Evolutionary conservation across 169 alveolate genomes (phyloP), one percentile per base, ranked within the genome.

Genomic region (Cryptosporidium ubiquitum): DNA sequence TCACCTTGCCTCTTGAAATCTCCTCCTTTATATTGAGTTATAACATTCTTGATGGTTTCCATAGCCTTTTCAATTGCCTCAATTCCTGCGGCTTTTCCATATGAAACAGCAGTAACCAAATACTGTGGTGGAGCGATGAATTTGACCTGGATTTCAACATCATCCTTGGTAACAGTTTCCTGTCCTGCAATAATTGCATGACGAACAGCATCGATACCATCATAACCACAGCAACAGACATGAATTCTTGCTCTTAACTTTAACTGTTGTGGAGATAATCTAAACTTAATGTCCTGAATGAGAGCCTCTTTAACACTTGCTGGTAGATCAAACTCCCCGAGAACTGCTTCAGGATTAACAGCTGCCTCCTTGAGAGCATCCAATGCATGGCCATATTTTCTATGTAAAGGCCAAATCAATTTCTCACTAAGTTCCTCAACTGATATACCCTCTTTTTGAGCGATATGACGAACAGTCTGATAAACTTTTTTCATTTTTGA

Each of bases 171-270:
- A 42, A 70, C 73, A 40, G 84, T 91, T 29, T 86, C 91, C 69
- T 92, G 94, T 71, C 91, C 98, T 37, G 95, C 95, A 33, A 89
- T 84, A 33, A 98, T 94, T 29, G 99, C 98, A 44, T 85, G 96
- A 92, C 96, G 96, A 58, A 98, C 98, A n/a, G 99, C 99, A 85
- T 97, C 99, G 44, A 97, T 95, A 31, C 99, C 99, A 68, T 97
- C 99, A 85, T 95, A 96, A 18, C 97, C 96, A 79, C 95, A 96
- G 91, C 99, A 98, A 92, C 98, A 97, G 37, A 97, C 97, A 85
- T 97, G 97, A 20, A 97, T 95, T 74, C 96, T 97, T 58, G 97
- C 97, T 94, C 97, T 94, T 60, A 96, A 93, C 85, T 94, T 95
- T 58, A 96, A 68, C n/a, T 96, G 97, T 79, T 96, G 98, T 4